Evolutionary conservation across 225 moss, liverwort and hornwort species (phyloP).

Genomic region (Thuidium tamariscinum): DNA sequence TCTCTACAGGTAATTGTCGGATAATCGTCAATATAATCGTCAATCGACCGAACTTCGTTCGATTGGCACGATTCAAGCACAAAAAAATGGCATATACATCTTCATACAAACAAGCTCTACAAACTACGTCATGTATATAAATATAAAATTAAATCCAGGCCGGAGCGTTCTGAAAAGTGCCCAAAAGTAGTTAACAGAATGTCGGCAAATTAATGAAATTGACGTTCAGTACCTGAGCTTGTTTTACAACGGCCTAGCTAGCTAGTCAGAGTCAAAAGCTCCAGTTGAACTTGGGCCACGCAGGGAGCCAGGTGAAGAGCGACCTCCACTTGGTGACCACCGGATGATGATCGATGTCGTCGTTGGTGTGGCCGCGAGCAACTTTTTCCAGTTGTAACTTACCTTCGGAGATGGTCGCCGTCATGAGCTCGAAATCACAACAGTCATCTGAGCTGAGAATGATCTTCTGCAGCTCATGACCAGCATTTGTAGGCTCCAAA

Average conservation of each 20-base stretch:
- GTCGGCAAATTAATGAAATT: not conserved
- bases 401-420: not conserved
- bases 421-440: not conserved
- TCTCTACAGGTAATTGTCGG: not conserved
- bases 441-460: slow-evolving; percentile 7
- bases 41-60: not conserved
- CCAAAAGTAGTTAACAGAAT: not conserved
- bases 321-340: not conserved
- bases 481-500: not conserved
- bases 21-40: too few species aligned
- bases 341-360: not conserved
- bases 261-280: not conserved
- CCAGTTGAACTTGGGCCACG: not conserved
- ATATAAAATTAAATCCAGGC: too few species aligned
- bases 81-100: too few species aligned
- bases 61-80: not conserved
- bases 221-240: too few species aligned
- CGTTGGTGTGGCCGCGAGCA: not conserved
- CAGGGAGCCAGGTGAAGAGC: not conserved
- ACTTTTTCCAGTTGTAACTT: not conserved
- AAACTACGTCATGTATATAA: not conserved
- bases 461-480: not conserved
- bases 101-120: too few species aligned
- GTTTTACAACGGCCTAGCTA: too few species aligned
- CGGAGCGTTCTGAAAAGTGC: not conserved